These are phyloP conservation scores for Pseudopyricularia javanii DNA, from an alignment of 2,329 filamentous ascomycete genomes.

Conservation along the genomic window DNA sequence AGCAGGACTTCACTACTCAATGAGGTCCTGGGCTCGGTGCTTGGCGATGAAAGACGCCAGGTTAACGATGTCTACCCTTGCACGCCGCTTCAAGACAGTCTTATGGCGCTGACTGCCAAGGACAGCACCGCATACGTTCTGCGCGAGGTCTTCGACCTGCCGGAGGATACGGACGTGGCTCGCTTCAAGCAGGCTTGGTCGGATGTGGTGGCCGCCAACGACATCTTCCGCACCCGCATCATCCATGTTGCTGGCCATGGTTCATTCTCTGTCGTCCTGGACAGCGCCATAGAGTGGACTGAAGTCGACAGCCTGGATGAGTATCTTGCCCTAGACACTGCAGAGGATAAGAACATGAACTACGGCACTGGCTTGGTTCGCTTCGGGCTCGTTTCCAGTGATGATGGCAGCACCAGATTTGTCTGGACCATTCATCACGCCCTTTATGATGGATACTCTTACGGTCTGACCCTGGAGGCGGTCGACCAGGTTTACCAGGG, in stretches of 20 bases:
- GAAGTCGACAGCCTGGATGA: not conserved
- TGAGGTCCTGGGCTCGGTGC: not conserved
- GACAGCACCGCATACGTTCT: slow-evolving; percentile 4
- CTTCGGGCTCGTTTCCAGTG: not conserved
- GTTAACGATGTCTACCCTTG: slow-evolving; percentile 9
- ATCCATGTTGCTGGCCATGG: not conserved
- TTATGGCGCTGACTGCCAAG: slow-evolving; percentile 8
- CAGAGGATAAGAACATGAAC: not conserved
- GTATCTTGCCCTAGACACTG: not conserved
- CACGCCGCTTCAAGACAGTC: slow-evolving; percentile 11
- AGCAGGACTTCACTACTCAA: not conserved
- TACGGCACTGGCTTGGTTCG: not conserved
- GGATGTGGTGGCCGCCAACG: not conserved
- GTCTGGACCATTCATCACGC: slow-evolving; percentile 19
- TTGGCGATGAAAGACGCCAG: not conserved
- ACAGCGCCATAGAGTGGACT: not conserved
- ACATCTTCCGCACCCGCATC: not conserved
- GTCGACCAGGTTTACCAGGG: not conserved
- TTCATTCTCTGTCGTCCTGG: not conserved
- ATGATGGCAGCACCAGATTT: slow-evolving; percentile 2
- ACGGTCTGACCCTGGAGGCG: slow-evolving; percentile 15
- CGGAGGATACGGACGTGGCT: not conserved
- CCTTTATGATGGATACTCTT: slow-evolving; percentile 20
- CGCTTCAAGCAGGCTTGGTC: not conserved
- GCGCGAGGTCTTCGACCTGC: slow-evolving; percentile 2